These are phyloP conservation scores for Triangularia setosa DNA, from an alignment of 2,329 filamentous ascomycete genomes.

Conservation along the genomic window DNA sequence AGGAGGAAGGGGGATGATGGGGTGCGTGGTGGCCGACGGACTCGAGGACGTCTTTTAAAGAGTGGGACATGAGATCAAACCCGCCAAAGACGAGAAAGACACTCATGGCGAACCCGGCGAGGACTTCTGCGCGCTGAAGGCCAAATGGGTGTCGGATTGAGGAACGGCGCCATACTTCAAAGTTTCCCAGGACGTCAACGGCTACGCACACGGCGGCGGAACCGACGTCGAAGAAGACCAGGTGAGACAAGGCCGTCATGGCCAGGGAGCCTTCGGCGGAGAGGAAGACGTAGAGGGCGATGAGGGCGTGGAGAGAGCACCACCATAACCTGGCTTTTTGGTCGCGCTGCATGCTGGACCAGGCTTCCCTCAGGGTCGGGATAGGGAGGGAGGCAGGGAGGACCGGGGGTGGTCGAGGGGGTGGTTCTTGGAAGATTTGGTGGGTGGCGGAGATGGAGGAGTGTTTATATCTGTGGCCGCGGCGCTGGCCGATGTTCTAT, in stretches of 20 bases:
- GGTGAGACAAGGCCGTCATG: constrained; percentile 85
- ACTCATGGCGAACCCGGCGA: constrained; percentile 93
- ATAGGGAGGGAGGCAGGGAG: constrained; percentile 89
- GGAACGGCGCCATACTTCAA: constrained; percentile 93
- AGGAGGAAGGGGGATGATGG: constrained; percentile 39
- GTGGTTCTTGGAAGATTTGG: constrained; percentile 93
- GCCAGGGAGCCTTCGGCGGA: constrained; percentile 81
- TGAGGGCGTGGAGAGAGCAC: constrained; percentile 82
- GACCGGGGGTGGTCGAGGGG: constrained; percentile 77
- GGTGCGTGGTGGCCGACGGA: constrained; percentile 51
- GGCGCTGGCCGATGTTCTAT: constrained; percentile 83
- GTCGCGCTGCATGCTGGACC: constrained; percentile 82
- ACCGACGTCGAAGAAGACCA: constrained; percentile 93
- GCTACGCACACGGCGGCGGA: constrained; percentile 87
- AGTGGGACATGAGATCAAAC: constrained; percentile 90
- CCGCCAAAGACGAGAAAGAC: constrained; percentile 97
- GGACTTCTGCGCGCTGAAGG: constrained; percentile 85
- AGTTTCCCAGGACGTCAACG: constrained; percentile 92
- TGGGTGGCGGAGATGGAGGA: constrained; percentile 84
- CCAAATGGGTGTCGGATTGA: constrained; percentile 92
- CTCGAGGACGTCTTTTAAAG: constrained; percentile 88
- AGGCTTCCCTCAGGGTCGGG: constrained; percentile 82
- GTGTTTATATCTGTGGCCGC: constrained; percentile 97
- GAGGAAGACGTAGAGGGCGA: constrained; percentile 83
- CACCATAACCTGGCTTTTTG: constrained; percentile 81